These are phyloP conservation scores for Silene coronaria DNA, from an alignment of 179 eudicot genomes.

Conservation along the genomic window DNA sequence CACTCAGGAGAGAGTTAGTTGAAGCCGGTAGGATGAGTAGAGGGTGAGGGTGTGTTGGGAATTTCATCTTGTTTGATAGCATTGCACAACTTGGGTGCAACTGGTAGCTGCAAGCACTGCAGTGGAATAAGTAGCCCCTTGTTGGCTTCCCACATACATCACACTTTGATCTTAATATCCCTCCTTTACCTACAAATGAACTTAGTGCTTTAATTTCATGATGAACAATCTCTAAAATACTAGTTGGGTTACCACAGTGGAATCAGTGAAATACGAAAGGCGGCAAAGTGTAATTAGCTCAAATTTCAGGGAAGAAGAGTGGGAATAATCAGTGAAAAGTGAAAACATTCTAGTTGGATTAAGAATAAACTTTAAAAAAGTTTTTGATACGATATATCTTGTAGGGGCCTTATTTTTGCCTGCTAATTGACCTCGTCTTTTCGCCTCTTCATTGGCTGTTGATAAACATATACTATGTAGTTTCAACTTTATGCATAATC, in stretches of 20 bases:
- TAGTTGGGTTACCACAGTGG: background rate
- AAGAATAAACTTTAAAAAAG: background rate
- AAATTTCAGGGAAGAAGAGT: background rate
- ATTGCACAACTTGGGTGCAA: conserved; percentile 85
- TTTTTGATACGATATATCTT: background rate
- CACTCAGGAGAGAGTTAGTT: conserved; percentile 9
- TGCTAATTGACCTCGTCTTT: background rate
- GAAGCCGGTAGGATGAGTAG: conserved; percentile 49
- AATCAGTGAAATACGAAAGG: background rate
- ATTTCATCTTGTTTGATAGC: conserved; percentile 57
- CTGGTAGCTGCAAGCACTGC: conserved; percentile 72
- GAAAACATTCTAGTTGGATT: too few relatives aligned
- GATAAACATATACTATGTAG: background rate
- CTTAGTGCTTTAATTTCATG: background rate
- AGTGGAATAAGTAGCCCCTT: conserved; percentile 62
- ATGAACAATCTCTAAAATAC: background rate
- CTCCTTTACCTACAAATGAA: conserved; percentile 36
- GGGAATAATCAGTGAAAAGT: background rate
- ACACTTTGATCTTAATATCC: conserved; percentile 60
- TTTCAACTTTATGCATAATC: too few relatives aligned
- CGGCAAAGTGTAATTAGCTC: background rate
- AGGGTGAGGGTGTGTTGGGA: conserved; percentile 56
- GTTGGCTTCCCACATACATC: conserved; percentile 61
- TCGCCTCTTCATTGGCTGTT: background rate
- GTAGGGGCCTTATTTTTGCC: background rate